These are phyloP conservation scores for Plicaturopsis crispa DNA, from an alignment of 768 basidiomycete genomes.

Conservation along the genomic window DNA sequence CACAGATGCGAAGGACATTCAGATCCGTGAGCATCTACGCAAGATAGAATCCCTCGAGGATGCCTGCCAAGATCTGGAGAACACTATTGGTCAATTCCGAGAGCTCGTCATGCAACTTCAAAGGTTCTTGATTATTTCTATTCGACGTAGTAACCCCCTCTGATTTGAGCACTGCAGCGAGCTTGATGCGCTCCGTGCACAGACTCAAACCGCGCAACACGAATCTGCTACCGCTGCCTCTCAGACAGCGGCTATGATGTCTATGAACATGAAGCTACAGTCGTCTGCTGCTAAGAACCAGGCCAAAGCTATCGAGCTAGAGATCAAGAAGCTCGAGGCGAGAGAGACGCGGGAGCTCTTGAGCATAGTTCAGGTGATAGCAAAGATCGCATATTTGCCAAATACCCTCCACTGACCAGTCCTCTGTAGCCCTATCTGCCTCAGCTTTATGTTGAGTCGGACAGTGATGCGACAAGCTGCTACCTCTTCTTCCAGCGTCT, in stretches of 20 bases:
- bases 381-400: constrained; percentile 1
- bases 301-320: constrained; percentile 82
- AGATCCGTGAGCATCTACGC: constrained; percentile 57
- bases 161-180: constrained; percentile 45
- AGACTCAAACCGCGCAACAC: constrained; percentile 78
- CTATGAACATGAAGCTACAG: constrained; percentile 90
- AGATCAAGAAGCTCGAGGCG: constrained; percentile 80
- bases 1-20: constrained; percentile 61
- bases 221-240: constrained; percentile 79
- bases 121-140: constrained; percentile 50
- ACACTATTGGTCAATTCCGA: constrained; percentile 86
- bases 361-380: constrained; percentile 67
- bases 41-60: constrained; percentile 71
- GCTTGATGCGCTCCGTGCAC: constrained; percentile 72
- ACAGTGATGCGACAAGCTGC: constrained; percentile 82
- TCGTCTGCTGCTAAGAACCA: constrained; percentile 88
- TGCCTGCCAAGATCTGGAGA: constrained; percentile 75
- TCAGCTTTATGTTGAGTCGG: constrained; percentile 81
- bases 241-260: constrained; percentile 90
- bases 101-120: constrained; percentile 85
- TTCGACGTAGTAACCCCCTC: constrained; percentile 3
- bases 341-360: constrained; percentile 76
- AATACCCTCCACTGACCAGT: background rate
- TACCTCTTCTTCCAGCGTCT: constrained; percentile 92
- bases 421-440: constrained; percentile 76